phyloP scores from a whole-genome alignment of 345 rosid genomes.

The Salix exigua region DNA sequence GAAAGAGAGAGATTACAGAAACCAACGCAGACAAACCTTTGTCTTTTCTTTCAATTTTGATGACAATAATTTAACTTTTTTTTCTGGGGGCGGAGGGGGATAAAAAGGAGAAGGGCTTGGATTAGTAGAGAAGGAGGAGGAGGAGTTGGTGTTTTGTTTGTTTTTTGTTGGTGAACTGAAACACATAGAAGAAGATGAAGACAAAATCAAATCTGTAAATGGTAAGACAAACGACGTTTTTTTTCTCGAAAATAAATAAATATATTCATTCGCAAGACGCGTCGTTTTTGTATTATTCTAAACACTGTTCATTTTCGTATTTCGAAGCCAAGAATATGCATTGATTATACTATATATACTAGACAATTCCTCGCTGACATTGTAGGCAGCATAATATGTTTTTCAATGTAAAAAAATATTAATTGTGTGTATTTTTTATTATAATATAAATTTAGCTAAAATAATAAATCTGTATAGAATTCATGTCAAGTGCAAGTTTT shows the following conservation, averaged over 20 bases:
- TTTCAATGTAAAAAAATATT: no score
- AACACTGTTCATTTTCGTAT: no score
- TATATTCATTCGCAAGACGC: not conserved
- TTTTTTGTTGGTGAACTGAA: constrained; percentile 35
- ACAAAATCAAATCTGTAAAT: constrained; percentile 5
- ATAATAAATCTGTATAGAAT: no score
- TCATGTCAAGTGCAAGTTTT: no score
- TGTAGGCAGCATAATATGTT: no score
- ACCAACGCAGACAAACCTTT: constrained; percentile 2
- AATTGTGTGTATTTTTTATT: no score
- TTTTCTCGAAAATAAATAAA: not conserved
- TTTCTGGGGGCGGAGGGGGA: constrained; percentile 1
- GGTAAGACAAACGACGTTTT: constrained; percentile 21
- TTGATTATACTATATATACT: no score
- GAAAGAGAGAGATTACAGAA: not conserved
- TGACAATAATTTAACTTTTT: not conserved
- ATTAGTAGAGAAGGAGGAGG: not conserved
- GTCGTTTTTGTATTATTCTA: no score
- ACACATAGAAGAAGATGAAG: constrained; percentile 9
- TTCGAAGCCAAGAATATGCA: no score
- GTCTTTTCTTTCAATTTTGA: no score
- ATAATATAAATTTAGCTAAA: no score
- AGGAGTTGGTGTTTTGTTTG: not conserved
- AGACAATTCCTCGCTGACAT: no score
- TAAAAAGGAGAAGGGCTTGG: not conserved